Percentiles rank a stretch among this genome's conserved stretches.
These are phyloP conservation scores for Epithele typhae DNA, from an alignment of 768 basidiomycete genomes.

Conservation along the genomic window DNA sequence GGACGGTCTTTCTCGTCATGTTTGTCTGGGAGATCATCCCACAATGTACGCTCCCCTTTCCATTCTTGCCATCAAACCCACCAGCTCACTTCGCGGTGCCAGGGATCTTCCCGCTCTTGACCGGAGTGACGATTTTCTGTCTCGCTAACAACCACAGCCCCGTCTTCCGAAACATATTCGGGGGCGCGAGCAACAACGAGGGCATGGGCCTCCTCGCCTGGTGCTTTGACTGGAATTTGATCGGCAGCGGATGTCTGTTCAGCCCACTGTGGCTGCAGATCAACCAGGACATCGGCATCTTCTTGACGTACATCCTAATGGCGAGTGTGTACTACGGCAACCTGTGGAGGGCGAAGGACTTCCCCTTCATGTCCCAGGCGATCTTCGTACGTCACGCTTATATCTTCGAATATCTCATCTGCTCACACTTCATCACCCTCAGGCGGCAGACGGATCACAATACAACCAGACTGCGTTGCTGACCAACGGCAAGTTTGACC, in stretches of 20 bases:
- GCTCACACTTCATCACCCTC: no score
- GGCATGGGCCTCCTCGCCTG: constrained; percentile 57
- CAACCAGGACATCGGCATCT: constrained; percentile 24
- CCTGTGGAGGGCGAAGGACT: constrained; percentile 52
- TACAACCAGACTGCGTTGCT: constrained; percentile 47
- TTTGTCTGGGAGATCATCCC: constrained; percentile 35
- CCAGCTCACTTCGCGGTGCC: no score
- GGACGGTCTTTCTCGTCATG: constrained; percentile 31
- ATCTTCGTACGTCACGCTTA: no score
- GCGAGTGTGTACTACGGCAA: constrained; percentile 36
- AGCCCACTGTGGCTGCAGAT: constrained; percentile 24
- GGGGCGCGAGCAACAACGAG: constrained; percentile 45
- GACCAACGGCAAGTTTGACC: constrained; percentile 31
- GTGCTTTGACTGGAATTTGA: constrained; percentile 60
- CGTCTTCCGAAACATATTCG: constrained; percentile 24
- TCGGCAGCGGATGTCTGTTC: constrained; percentile 40
- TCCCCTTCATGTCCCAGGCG: constrained; percentile 47
- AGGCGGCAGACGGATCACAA: constrained; percentile 21
- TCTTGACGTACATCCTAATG: constrained; percentile 29
- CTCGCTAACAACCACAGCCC: constrained; percentile 28
- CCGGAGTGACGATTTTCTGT: constrained; percentile 34
- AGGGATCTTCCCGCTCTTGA: constrained; percentile 32
- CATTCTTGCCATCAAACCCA: no score
- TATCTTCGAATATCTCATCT: no score
- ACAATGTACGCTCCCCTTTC: no score